Conservation (phyloP, 2,329 filamentous ascomycete genomes). For the Coniella lustricola region DNA sequence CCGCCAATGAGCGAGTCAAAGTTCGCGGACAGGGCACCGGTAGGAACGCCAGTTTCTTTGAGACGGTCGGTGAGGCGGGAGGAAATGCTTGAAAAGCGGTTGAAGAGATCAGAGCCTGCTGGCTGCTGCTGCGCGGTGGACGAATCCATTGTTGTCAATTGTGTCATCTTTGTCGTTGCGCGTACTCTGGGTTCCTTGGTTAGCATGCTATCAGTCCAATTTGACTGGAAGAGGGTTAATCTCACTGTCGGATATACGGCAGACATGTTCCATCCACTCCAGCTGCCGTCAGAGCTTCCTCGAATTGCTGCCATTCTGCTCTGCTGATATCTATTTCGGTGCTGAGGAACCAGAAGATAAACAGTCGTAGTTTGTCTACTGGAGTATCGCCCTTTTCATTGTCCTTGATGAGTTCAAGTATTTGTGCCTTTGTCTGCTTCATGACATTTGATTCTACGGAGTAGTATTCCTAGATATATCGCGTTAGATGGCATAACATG, state of each 20-base stretch:
- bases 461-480: conserved; percentile 62
- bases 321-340: conserved; percentile 83
- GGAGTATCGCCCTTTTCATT: conserved; percentile 74
- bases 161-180: conserved; percentile 94
- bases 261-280: conserved; percentile 73
- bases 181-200: conserved; percentile 56
- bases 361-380: conserved; percentile 82
- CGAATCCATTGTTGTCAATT: conserved; percentile 84
- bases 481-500: conserved; percentile 1
- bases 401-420: conserved; percentile 80
- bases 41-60: conserved; percentile 78
- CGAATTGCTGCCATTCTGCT: conserved; percentile 77
- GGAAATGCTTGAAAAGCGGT: conserved; percentile 86
- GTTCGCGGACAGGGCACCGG: conserved; percentile 62
- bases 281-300: conserved; percentile 69
- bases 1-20: conserved; percentile 92
- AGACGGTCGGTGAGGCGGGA: conserved; percentile 89
- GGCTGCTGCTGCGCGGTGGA: conserved; percentile 56
- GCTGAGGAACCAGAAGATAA: conserved; percentile 95
- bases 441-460: conserved; percentile 88
- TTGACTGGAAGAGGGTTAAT: not conserved
- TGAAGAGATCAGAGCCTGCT: conserved; percentile 70
- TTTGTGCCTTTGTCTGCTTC: conserved; percentile 84
- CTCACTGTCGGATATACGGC: conserved; percentile 78
- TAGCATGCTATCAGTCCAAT: conserved; percentile 20